Conservation (phyloP, 108 stramenopile genomes). For the Chaetoceros tenuissimus region DNA sequence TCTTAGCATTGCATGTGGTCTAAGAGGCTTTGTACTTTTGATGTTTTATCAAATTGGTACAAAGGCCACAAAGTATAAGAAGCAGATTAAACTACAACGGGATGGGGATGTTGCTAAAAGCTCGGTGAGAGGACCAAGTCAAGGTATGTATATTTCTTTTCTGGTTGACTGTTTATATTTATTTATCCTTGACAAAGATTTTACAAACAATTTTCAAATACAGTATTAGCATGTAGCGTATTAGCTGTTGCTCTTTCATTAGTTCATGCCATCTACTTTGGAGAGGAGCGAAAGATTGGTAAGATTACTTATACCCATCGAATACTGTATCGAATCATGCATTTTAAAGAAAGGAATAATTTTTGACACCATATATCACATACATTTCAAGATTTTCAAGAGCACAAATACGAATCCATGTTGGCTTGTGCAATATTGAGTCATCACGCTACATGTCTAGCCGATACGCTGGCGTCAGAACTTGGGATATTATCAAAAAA, state of each 20-base stretch:
- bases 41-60: slow-evolving; percentile 70
- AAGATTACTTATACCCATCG: neutral
- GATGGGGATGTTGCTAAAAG: slow-evolving; percentile 39
- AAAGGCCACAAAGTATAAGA: slow-evolving; percentile 67
- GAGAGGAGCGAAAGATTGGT: slow-evolving; percentile 44
- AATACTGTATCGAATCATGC: neutral
- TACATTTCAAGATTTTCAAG: neutral
- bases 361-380: neutral
- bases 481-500: slow-evolving; percentile 57
- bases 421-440: slow-evolving; percentile 60
- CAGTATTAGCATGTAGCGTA: slow-evolving; percentile 61
- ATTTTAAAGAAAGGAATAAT: neutral
- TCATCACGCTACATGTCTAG: slow-evolving; percentile 73
- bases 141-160: too few species aligned
- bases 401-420: slow-evolving; percentile 18
- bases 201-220: too few species aligned
- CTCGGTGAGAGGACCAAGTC: slow-evolving; percentile 45
- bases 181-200: too few species aligned
- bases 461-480: slow-evolving; percentile 78
- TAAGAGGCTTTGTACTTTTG: slow-evolving; percentile 58
- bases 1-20: slow-evolving; percentile 38
- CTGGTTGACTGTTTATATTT: too few species aligned
- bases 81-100: slow-evolving; percentile 25
- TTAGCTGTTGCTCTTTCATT: slow-evolving; percentile 44
- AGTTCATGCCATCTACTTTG: slow-evolving; percentile 39